These are phyloP conservation scores for Blastobotrys persicus DNA, from an alignment of 1,139 yeast genomes.

Conservation along the genomic window DNA sequence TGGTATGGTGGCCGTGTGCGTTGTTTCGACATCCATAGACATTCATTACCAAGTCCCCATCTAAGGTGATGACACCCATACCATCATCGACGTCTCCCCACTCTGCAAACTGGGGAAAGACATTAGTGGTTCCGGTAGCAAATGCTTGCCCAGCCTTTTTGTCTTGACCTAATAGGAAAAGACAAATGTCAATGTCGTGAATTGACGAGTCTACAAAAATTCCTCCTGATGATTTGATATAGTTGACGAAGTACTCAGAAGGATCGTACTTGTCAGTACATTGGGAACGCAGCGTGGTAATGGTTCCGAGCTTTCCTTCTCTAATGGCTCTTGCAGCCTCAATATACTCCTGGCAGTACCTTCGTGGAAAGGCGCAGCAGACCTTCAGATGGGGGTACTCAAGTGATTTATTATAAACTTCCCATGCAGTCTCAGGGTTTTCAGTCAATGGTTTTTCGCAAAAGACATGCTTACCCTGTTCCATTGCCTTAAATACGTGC, in stretches of 20 bases:
- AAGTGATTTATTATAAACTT: background rate
- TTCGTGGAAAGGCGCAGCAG: slow-evolving; percentile 19
- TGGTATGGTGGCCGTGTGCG: slow-evolving; percentile 24
- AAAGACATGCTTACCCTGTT: slow-evolving; percentile 21
- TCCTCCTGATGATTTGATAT: slow-evolving; percentile 22
- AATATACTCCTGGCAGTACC: slow-evolving; percentile 10
- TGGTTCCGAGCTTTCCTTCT: slow-evolving; percentile 17
- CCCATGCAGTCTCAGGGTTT: background rate
- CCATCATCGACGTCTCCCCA: slow-evolving; percentile 25
- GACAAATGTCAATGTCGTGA: slow-evolving; percentile 22
- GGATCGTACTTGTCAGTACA: slow-evolving; percentile 14
- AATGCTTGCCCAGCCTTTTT: slow-evolving; percentile 17
- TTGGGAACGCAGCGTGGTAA: slow-evolving; percentile 15
- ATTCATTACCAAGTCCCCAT: slow-evolving; percentile 12
- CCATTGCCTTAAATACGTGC: slow-evolving; percentile 20
- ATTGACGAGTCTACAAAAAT: slow-evolving; percentile 22
- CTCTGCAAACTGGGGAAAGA: slow-evolving; percentile 20
- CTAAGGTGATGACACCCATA: slow-evolving; percentile 19
- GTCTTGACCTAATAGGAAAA: slow-evolving; percentile 21
- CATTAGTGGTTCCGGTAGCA: slow-evolving; percentile 21
- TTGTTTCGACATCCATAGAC: slow-evolving; percentile 21
- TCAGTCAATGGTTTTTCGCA: slow-evolving; percentile 14
- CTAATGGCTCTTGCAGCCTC: slow-evolving; percentile 16
- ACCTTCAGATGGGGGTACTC: slow-evolving; percentile 16
- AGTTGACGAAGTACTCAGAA: slow-evolving; percentile 13